phyloP scores from a whole-genome alignment of 805 yeast species.

The Kazachstania kunashirensis region DNA sequence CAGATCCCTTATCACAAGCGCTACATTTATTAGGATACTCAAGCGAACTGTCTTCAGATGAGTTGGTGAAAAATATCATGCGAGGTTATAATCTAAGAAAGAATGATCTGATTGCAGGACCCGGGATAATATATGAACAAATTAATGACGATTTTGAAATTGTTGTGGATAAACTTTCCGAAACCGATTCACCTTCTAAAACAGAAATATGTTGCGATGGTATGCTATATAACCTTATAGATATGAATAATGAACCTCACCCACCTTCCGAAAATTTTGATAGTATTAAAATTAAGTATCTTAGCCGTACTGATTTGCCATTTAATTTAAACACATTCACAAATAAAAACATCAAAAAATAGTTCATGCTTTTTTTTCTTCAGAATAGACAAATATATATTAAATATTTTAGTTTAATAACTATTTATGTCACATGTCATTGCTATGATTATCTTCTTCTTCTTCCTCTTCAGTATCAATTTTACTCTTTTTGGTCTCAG shows the following conservation, averaged over 20 bases:
- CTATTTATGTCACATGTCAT: no score
- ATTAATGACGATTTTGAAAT: constrained; percentile 12
- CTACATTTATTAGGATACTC: constrained; percentile 22
- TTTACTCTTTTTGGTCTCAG: not conserved
- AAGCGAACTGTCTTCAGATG: constrained; percentile 6
- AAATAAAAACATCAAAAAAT: not conserved
- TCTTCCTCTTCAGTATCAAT: not conserved
- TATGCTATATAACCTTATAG: constrained; percentile 16
- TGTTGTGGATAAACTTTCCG: constrained; percentile 5
- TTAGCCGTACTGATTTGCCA: constrained; percentile 4
- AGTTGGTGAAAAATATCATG: constrained; percentile 15
- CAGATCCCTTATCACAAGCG: constrained; percentile 15
- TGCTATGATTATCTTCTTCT: no score
- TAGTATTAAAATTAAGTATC: constrained; percentile 8
- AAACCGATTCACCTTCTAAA: constrained; percentile 6
- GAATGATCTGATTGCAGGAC: constrained; percentile 7
- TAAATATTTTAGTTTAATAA: not conserved
- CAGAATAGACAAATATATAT: not conserved
- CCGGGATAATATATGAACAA: constrained; percentile 13
- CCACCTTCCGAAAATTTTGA: not conserved
- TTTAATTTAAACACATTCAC: constrained; percentile 1
- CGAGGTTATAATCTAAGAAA: constrained; percentile 19
- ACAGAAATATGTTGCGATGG: constrained; percentile 28
- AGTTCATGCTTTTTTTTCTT: not conserved
- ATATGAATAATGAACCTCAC: constrained; percentile 1